Evolutionary conservation across 169 alveolate genomes (phyloP).

Genomic region (Plasmodium inui): DNA sequence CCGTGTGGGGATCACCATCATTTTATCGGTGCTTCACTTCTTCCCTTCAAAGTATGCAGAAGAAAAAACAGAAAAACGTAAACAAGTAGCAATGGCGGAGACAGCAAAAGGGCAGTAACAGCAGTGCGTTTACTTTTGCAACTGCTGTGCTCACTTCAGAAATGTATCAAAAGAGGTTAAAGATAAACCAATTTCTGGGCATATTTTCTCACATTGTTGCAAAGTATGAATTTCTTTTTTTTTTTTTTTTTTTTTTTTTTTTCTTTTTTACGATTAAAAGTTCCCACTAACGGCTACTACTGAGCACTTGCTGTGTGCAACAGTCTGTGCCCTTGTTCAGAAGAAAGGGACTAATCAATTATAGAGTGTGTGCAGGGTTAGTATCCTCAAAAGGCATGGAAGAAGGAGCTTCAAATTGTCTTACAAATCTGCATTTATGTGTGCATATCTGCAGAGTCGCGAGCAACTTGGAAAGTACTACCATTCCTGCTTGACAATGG

Average conservation of each 20-base stretch:
- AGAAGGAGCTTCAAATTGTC: not conserved
- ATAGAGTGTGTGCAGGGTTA: not conserved
- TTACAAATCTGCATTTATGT: not conserved
- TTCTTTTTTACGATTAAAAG: not conserved
- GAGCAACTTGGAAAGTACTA: not conserved
- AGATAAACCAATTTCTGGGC: not conserved
- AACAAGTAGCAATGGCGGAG: not conserved
- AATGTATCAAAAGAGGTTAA: not conserved
- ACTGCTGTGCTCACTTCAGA: not conserved
- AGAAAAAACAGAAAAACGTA: not conserved
- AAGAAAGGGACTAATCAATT: not conserved
- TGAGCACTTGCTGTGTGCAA: constrained; percentile 1
- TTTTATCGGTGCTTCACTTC: not conserved
- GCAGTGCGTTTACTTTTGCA: not conserved
- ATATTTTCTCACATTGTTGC: not conserved
- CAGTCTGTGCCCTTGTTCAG: not conserved
- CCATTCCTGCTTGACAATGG: not conserved
- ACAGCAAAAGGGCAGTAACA: not conserved
- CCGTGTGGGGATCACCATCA: not conserved
- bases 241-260: not conserved
- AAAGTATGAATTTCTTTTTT: not conserved
- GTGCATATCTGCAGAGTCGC: not conserved
- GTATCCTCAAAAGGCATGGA: not conserved
- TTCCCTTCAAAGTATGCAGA: not conserved
- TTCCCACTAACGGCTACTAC: not conserved